Evolutionary conservation across 495 filamentous ascomycete species (phyloP), one percentile per base, ranked within the genome.

Genomic region (Penicillium odoratum): DNA sequence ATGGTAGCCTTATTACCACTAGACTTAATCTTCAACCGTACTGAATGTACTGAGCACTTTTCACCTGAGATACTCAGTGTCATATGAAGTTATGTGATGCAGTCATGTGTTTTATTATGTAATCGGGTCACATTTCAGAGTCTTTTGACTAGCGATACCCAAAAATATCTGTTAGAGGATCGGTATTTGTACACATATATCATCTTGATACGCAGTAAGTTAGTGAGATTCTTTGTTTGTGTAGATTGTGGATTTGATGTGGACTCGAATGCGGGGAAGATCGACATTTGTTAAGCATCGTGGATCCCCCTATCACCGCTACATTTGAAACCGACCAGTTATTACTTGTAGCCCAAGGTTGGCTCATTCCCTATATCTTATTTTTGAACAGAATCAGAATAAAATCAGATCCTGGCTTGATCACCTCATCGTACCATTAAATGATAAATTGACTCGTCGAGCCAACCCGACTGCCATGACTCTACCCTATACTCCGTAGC

Each of bases 241-340:
- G 13, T 4, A 40, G 38, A 40, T 26, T 46, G 43, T 46, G 43
- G 43, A 36, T 33, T 2, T 43, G 42, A 25, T 46, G 7, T 26
- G 21, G 46, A 30, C 28, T 48, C 10, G 21, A 48, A 48, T 48
- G 46, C 15, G 46, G 46, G 46, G 46, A 30, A 6, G 46, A 48
- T 48, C 46, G 46, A 48, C 46, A 30, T 48, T 48, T 13, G 46
- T 28, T 48, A 48, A 48, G 46, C 46, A 48, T 48, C 46, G 46
- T 48, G 46, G 46, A 48, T 48, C 46, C 26, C 46, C 10, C 31
- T 18, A 26, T 46, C 43, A 46, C 26, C 43, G 9, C 25, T 5
- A 45, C 36, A 40, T 11, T 40, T 40, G 13, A 40, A n/a, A 21
- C 21, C 21, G 21, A 21, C 21, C 2, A 21, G 21, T 21, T 21